Base-by-base conservation (phyloP, 1,139 yeast species). In the Suhomyces atakaporum region DNA sequence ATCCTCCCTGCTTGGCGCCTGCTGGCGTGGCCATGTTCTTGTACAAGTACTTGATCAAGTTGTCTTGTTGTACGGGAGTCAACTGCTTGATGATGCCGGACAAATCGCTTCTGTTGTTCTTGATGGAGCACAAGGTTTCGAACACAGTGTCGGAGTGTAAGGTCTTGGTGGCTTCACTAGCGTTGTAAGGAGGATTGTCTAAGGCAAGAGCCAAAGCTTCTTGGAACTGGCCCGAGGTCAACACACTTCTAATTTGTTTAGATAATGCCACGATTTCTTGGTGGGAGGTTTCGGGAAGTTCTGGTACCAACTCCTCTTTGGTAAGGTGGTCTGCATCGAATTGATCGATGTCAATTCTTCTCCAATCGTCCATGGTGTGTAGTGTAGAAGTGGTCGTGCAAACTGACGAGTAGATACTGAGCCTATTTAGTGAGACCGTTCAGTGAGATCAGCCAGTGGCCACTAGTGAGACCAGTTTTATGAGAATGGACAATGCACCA, bases 281-380 rank as follows among this genome's bases (percentile, higher is more conserved):
- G 27, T 67, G 60, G 3, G 78, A 59, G 10, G 52, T 54, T 2
- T 58, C 52, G 3, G 67, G 63, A 36, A 66, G 46, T 31, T 69
- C 64, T 12, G 89, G 89, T 15, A 75, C 61, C 50, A 86, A 68
- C 36, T 85, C 92, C 46, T 75, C 81, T 30, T 73, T 73, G 16
- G 82, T 68, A 46, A 86, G 63, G 51, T 81, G 80, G 37, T 88
- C 96, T 5, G 95, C 84, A 54, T 90, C 97, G 52, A 81, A 80
- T 16, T 89, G 87, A 62, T 92, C 97, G 40, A 92, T 81, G 59
- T 92, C 96, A 51, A 90, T 86, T 73, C 90, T 80, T 75, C 98
- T 75, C 78, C 78, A 65, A 55, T 73, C 70, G 41, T 63, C 69
- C 71, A 66, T 66, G 39, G 36, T 49, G 27, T n/a, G n/a, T n/a